Conservation (phyloP, 106 monocot species). For the Phalaenopsis equestris region DNA sequence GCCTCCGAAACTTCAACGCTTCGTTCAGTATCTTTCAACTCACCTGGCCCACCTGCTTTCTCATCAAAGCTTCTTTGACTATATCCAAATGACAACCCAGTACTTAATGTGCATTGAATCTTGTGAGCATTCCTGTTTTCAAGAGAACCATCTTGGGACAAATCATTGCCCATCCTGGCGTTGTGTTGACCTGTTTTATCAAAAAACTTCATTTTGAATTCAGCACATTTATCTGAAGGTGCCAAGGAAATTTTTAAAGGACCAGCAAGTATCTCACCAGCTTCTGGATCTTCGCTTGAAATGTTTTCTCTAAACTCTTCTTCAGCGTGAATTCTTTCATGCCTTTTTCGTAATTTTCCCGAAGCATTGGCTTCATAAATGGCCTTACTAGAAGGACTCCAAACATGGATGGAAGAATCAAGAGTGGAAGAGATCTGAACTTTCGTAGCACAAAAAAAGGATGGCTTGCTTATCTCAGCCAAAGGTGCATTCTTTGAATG, state of each 20-base stretch:
- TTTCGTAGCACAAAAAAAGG: conserved; percentile 1
- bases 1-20: conserved; percentile 38
- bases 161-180: background rate
- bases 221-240: conserved; percentile 11
- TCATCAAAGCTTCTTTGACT: conserved; percentile 11
- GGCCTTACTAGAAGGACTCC: conserved; percentile 11
- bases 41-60: conserved; percentile 10
- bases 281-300: conserved; percentile 7
- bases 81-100: conserved; percentile 12
- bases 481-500: conserved; percentile 13
- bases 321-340: conserved; percentile 19
- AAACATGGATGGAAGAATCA: conserved; percentile 12
- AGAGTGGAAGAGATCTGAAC: conserved; percentile 12
- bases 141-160: conserved; percentile 5
- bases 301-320: conserved; percentile 10
- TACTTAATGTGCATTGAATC: background rate
- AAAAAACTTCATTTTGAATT: conserved; percentile 2
- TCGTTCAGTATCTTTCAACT: conserved; percentile 20
- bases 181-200: background rate
- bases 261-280: conserved; percentile 21
- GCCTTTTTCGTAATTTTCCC: conserved; percentile 10
- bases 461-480: conserved; percentile 5
- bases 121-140: conserved; percentile 8
- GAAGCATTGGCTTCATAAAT: conserved; percentile 6
- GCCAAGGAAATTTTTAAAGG: conserved; percentile 3